phyloP scores from a whole-genome alignment of 768 basidiomycete genomes.

The Tylopilus plumbeoviolaceoides region DNA sequence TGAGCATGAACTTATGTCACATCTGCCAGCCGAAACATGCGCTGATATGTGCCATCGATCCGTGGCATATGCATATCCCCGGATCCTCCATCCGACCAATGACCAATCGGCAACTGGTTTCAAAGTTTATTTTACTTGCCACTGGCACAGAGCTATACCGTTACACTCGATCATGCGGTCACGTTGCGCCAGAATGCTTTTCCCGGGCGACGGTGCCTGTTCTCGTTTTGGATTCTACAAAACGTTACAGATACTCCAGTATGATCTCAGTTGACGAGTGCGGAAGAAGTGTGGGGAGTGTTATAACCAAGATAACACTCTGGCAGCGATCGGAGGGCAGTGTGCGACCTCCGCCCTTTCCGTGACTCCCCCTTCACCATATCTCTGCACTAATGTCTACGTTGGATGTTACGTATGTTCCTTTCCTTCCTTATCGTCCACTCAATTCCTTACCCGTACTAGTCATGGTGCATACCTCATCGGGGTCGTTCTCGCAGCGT shows the following conservation, averaged over 20 bases:
- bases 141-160: too few species aligned
- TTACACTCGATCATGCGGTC: too few species aligned
- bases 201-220: not conserved
- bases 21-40: not conserved
- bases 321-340: too few species aligned
- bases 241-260: not conserved
- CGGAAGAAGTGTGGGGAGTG: not conserved
- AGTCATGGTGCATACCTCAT: constrained; percentile 50
- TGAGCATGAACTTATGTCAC: not conserved
- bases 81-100: too few species aligned
- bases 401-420: constrained; percentile 35
- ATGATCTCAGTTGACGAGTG: not conserved
- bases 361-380: not conserved
- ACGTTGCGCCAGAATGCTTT: not conserved
- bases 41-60: not conserved
- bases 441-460: not conserved
- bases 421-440: not conserved
- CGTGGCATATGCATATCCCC: not conserved
- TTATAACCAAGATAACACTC: not conserved
- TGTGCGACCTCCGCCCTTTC: not conserved
- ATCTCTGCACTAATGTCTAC: constrained; percentile 3
- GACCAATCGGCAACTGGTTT: too few species aligned
- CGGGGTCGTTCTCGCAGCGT: constrained; percentile 45
- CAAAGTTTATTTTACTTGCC: too few species aligned
- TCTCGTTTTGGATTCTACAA: not conserved